These are phyloP conservation scores for Plasmodium malariae DNA, from an alignment of 169 alveolate species.

Conservation along the genomic window DNA sequence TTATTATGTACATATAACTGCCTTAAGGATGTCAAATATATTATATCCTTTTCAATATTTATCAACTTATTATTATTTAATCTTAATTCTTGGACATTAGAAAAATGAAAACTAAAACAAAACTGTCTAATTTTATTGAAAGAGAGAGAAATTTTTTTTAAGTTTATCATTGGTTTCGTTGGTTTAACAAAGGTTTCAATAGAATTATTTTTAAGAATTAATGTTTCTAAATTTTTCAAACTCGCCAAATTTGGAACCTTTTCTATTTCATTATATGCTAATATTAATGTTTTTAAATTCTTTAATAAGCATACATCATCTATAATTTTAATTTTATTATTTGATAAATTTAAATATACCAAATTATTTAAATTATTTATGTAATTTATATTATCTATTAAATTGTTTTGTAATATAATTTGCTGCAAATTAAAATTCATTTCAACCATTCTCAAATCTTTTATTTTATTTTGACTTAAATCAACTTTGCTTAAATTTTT, in stretches of 20 bases:
- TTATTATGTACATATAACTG: constrained; percentile 55
- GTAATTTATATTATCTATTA: constrained; percentile 77
- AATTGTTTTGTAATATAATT: constrained; percentile 77
- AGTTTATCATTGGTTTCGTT: constrained; percentile 72
- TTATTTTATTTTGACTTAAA: constrained; percentile 68
- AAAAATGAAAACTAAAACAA: constrained; percentile 61
- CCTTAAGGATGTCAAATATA: constrained; percentile 58
- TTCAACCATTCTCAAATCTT: constrained; percentile 63
- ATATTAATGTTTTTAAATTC: constrained; percentile 54
- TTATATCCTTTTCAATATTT: constrained; percentile 48
- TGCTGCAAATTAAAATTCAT: constrained; percentile 76
- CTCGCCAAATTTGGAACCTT: constrained; percentile 79
- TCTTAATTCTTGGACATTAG: constrained; percentile 52
- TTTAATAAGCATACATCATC: constrained; percentile 44
- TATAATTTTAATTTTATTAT: constrained; percentile 77
- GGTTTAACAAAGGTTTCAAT: constrained; percentile 80
- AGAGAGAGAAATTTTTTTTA: constrained; percentile 80
- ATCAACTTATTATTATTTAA: constrained; percentile 47
- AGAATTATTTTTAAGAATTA: constrained; percentile 80
- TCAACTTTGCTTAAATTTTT: constrained; percentile 75
- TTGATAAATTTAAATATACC: constrained; percentile 77
- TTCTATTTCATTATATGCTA: constrained; percentile 73
- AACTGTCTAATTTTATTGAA: constrained; percentile 78
- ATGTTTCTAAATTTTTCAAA: constrained; percentile 79
- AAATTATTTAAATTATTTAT: constrained; percentile 78